Evolutionary conservation across 345 rosid genomes (phyloP).

Genomic region (Populus deltoides): DNA sequence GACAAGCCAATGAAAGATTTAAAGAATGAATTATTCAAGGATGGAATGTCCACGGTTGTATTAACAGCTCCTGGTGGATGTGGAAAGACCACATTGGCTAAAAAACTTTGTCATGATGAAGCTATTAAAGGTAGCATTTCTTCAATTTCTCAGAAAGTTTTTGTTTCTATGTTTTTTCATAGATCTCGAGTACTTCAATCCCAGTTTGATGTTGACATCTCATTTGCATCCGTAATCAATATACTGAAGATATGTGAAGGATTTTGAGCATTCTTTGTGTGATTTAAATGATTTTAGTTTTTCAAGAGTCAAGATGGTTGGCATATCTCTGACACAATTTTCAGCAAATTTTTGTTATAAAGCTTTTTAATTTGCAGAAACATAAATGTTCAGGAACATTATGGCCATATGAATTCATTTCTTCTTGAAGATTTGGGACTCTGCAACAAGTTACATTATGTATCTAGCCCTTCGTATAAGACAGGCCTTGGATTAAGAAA

Average conservation of each 20-base stretch:
- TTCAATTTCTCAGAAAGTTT: not conserved
- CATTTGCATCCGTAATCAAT: no score
- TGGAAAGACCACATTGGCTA: conserved; percentile 24
- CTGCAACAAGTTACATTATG: no score
- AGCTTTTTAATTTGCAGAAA: no score
- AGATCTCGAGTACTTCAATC: no score
- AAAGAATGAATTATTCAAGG: conserved; percentile 1
- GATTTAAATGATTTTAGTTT: not conserved
- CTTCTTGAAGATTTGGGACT: no score
- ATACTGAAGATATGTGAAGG: no score
- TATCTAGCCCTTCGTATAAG: no score
- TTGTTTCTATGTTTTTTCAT: not conserved
- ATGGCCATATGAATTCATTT: no score
- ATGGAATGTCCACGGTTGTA: conserved; percentile 1
- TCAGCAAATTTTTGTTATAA: not conserved
- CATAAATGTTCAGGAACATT: no score
- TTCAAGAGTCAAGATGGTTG: not conserved
- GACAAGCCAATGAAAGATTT: conserved; percentile 13
- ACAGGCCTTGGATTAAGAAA: no score
- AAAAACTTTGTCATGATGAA: conserved; percentile 5
- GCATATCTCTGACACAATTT: not conserved
- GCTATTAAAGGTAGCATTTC: conserved; percentile 11
- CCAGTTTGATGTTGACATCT: no score
- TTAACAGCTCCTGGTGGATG: conserved; percentile 23
- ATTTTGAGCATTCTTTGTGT: no score